Conservation (phyloP, 1,284 basidiomycete species). For the Apiotrichum gamsii region DNA sequence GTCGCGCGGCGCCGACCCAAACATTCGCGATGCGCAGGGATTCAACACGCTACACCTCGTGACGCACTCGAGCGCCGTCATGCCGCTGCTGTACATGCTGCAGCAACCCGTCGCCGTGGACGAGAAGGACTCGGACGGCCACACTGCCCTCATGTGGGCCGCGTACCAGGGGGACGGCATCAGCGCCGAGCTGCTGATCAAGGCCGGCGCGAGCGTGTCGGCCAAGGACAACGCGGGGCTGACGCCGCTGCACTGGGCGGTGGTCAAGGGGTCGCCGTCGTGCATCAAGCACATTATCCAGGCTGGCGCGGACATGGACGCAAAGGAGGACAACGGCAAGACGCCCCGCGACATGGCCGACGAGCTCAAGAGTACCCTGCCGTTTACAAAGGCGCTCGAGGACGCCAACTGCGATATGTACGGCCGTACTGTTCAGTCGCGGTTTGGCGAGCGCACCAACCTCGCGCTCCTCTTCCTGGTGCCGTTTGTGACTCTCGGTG, state of each 20-base stretch:
- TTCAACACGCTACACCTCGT: slow-evolving; percentile 95
- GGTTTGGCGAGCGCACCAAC: slow-evolving; percentile 60
- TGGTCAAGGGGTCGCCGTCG: slow-evolving; percentile 82
- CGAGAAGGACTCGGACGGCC: slow-evolving; percentile 81
- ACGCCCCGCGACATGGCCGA: slow-evolving; percentile 91
- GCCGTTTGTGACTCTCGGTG: slow-evolving; percentile 69
- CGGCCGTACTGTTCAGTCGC: slow-evolving; percentile 35
- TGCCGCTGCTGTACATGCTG: slow-evolving; percentile 87
- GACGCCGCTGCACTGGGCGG: slow-evolving; percentile 94
- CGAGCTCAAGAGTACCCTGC: slow-evolving; percentile 80
- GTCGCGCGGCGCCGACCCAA: slow-evolving; percentile 83
- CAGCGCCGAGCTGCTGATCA: slow-evolving; percentile 82
- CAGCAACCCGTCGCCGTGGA: slow-evolving; percentile 87
- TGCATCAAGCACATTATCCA: slow-evolving; percentile 81
- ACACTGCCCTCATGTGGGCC: slow-evolving; percentile 98
- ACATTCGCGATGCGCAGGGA: slow-evolving; percentile 83
- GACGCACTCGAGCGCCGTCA: slow-evolving; percentile 87
- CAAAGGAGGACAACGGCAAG: slow-evolving; percentile 76
- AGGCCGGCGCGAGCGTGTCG: slow-evolving; percentile 75
- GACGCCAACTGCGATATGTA: slow-evolving; percentile 54
- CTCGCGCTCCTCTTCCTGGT: slow-evolving; percentile 72
- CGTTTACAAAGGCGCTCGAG: slow-evolving; percentile 79
- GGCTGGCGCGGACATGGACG: slow-evolving; percentile 73
- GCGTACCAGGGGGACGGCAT: slow-evolving; percentile 91
- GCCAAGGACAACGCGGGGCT: slow-evolving; percentile 74